Base-by-base conservation (phyloP, 2,329 filamentous ascomycete species). In the Aureobasidium uvarum region DNA sequence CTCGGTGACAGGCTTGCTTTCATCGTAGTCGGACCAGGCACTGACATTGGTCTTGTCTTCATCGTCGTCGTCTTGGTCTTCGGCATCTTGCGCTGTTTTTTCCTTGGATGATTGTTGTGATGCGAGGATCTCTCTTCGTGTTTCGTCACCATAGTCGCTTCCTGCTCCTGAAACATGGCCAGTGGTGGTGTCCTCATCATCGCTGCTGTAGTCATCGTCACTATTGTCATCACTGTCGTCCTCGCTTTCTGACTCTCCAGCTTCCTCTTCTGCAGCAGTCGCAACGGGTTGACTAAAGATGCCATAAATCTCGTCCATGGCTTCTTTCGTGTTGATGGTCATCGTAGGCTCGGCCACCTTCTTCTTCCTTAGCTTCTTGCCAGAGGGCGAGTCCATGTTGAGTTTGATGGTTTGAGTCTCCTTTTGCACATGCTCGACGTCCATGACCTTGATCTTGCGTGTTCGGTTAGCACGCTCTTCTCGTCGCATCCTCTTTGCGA, bases 351-450 rank as follows among this genome's bases (percentile, higher is more conserved):
- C 94, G 41, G 82, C 79, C 10, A 81, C 81, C 38, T 86, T 86
- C 60, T 87, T 88, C 76, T 91, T 91, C 82, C 88, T 89, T 64
- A 94, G 83, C 76, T 96, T 98, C 4, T 87, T 87, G n/a, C 88
- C 86, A 0, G 90, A 90, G 0, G 93, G 94, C 1, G 94, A 97
- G 72, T 95, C 91, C 64, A 98, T 81, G 71, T 97, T 97, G 66
- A 92, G 89, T 82, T 96, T 95, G 77, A 98, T 92, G 95, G 94
- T 96, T 77, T 97, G 92, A 2, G 93, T 96, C 77, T 96, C 92
- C 62, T 81, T 83, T 71, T 93, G 79, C 60, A 81, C 77, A 52
- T 96, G 92, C 78, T 94, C 77, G 11, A 80, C 77, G 43, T 97
- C 92, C 78, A 91, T 89, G 54, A 89, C 79, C 77, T 96, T 94